A percentile compares a stretch with the other conserved stretches of the same genome.
These are phyloP conservation scores for Daedalea quercina DNA, from an alignment of 768 basidiomycete genomes.

Conservation along the genomic window DNA sequence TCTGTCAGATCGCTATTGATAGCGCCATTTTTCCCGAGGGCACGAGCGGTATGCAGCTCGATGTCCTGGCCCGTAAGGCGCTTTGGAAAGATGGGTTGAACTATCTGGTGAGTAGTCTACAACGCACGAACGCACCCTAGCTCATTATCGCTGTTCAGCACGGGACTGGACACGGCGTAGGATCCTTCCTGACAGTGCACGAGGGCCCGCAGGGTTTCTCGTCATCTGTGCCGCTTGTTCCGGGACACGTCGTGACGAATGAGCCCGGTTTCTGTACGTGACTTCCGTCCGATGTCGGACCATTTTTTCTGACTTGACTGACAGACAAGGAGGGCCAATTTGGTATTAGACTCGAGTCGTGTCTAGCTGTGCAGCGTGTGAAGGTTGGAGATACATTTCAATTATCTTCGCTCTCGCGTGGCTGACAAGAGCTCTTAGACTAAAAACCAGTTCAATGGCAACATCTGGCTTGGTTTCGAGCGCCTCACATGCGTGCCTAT, in stretches of 20 bases:
- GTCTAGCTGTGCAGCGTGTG: slow-evolving; percentile 65
- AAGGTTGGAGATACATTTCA: slow-evolving; percentile 31
- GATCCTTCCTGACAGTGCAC: slow-evolving; percentile 80
- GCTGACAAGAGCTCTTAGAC: slow-evolving; percentile 38
- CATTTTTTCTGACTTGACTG: not conserved
- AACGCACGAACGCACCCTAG: not conserved
- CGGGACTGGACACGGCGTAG: slow-evolving; percentile 89
- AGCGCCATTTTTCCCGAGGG: slow-evolving; percentile 86
- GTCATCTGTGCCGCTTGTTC: slow-evolving; percentile 57
- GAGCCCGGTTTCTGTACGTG: slow-evolving; percentile 88
- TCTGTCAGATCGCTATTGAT: slow-evolving; percentile 81
- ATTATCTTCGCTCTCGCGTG: not conserved
- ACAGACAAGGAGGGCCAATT: slow-evolving; percentile 67
- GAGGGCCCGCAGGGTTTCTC: slow-evolving; percentile 81
- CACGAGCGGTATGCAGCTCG: slow-evolving; percentile 75
- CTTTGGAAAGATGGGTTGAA: slow-evolving; percentile 84
- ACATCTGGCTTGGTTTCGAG: slow-evolving; percentile 86
- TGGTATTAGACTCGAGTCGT: slow-evolving; percentile 92
- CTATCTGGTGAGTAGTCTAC: slow-evolving; percentile 49
- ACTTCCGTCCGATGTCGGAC: not conserved
- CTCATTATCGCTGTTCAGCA: slow-evolving; percentile 38
- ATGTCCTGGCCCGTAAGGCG: slow-evolving; percentile 84
- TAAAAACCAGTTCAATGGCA: slow-evolving; percentile 61
- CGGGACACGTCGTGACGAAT: slow-evolving; percentile 91
- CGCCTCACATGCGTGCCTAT: slow-evolving; percentile 93